Evolutionary conservation across 2,329 filamentous ascomycete genomes (phyloP).

Genomic region (Botryotinia calthae): DNA sequence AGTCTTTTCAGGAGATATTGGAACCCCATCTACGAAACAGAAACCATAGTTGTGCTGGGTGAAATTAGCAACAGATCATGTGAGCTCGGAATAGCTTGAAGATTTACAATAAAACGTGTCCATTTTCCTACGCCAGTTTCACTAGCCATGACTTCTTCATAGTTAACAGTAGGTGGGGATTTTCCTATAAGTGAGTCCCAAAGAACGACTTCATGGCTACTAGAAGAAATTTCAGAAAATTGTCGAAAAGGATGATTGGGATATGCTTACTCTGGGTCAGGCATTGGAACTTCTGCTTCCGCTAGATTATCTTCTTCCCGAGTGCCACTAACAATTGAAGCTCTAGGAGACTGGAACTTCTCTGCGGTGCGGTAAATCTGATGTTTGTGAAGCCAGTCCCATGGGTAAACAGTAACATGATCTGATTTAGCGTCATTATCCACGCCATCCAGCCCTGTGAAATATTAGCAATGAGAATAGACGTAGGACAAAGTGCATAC

Average conservation of each 20-base stretch:
- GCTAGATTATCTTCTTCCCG: background rate
- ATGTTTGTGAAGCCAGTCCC: slow-evolving; percentile 58
- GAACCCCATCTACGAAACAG: slow-evolving; percentile 70
- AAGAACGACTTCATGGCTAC: slow-evolving; percentile 1
- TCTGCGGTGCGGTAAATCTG: slow-evolving; percentile 23
- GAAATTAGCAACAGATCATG: slow-evolving; percentile 20
- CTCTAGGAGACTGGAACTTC: background rate
- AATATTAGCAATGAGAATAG: slow-evolving; percentile 22
- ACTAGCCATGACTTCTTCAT: slow-evolving; percentile 57
- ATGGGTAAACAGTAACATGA: slow-evolving; percentile 67
- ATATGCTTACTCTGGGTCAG: slow-evolving; percentile 1
- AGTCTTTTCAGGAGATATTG: slow-evolving; percentile 67
- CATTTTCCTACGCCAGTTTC: slow-evolving; percentile 57
- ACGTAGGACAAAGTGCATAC: slow-evolving; percentile 42
- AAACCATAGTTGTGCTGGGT: slow-evolving; percentile 67
- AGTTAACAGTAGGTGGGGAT: slow-evolving; percentile 58
- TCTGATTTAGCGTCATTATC: slow-evolving; percentile 46
- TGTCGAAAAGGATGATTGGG: no score
- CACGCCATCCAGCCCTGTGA: slow-evolving; percentile 50
- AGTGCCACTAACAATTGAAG: background rate
- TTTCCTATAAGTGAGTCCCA: slow-evolving; percentile 43
- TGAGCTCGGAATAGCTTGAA: background rate
- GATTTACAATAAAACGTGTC: slow-evolving; percentile 61
- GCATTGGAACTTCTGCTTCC: background rate
- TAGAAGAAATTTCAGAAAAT: background rate